Evolutionary conservation across 2,329 filamentous ascomycete genomes (phyloP).

Genomic region (Trichoderma afroharzianum): DNA sequence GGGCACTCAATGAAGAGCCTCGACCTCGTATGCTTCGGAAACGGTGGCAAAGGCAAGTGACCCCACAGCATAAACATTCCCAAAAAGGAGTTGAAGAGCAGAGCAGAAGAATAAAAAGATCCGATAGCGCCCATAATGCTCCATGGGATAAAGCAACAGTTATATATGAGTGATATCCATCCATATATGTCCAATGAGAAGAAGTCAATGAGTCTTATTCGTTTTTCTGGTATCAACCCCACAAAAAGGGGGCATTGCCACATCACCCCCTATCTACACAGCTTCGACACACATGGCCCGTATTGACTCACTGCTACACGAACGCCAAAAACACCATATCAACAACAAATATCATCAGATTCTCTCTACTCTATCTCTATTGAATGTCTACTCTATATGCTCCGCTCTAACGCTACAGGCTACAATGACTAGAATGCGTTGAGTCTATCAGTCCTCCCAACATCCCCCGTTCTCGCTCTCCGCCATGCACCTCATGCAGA

Average conservation of each 20-base stretch:
- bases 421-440: neutral
- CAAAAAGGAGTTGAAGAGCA: neutral
- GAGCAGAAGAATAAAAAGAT: neutral
- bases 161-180: neutral
- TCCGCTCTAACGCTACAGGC: neutral
- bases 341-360: neutral
- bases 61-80: neutral
- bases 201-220: fast-evolving
- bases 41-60: neutral
- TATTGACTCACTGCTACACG: neutral
- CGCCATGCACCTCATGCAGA: neutral
- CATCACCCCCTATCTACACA: neutral
- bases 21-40: neutral
- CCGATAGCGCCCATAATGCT: neutral
- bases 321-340: neutral
- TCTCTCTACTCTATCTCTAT: neutral
- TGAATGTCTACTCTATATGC: neutral
- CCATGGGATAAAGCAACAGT: neutral
- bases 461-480: neutral
- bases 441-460: neutral
- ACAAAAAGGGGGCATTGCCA: neutral
- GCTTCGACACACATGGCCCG: neutral
- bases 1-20: neutral
- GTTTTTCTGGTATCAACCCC: neutral
- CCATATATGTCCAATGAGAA: neutral